These are phyloP conservation scores for Ehretia macrophylla DNA, from an alignment of 257 asterid genomes.

Conservation along the genomic window DNA sequence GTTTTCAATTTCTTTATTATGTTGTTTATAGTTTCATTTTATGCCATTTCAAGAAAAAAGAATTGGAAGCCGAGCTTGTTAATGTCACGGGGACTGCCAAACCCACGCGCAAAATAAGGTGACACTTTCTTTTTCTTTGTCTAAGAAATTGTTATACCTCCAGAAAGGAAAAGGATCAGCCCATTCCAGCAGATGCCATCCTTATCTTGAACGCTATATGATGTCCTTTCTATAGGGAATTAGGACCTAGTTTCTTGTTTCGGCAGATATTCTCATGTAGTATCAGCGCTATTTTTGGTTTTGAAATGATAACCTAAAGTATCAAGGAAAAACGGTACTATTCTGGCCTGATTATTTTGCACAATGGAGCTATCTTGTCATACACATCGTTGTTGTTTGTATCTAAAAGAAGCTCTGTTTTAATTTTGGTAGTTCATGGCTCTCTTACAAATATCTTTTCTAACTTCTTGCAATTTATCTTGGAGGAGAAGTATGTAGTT, in stretches of 20 bases:
- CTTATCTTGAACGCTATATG: not conserved
- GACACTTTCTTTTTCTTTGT: not conserved
- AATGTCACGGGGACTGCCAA: conserved; percentile 83
- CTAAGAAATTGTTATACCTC: conserved; percentile 4
- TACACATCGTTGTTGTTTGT: not conserved
- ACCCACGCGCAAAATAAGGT: conserved; percentile 97
- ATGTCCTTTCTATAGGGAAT: not conserved
- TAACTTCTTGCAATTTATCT: not conserved
- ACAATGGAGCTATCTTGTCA: no score
- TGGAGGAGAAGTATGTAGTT: not conserved
- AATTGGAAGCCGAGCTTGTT: conserved; percentile 92
- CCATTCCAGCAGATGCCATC: not conserved
- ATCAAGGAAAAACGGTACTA: not conserved
- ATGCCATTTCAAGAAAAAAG: conserved; percentile 69
- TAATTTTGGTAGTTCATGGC: not conserved
- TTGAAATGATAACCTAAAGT: not conserved
- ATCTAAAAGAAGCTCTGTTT: not conserved
- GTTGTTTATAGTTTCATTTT: conserved; percentile 15
- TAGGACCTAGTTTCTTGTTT: not conserved
- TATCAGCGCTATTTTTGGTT: not conserved
- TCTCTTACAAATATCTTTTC: not conserved
- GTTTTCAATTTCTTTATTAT: not conserved
- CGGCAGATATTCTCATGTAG: not conserved
- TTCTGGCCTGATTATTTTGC: no score
- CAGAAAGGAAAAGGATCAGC: no score